Evolutionary conservation across 805 yeast species (phyloP).

Genomic region (Pichia pseudocactophila): DNA sequence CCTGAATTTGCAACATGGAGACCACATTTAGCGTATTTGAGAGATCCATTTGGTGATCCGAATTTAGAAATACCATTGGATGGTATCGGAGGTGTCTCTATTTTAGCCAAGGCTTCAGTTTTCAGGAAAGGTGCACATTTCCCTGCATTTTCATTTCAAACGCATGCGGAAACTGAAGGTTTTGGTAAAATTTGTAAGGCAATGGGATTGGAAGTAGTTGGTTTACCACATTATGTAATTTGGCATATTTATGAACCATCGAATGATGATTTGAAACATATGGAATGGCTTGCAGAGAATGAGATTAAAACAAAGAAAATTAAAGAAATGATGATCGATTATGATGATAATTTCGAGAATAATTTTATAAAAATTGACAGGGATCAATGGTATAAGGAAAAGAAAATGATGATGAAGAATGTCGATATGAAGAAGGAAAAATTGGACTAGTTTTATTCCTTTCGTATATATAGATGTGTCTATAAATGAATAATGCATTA

Average conservation of each 20-base stretch:
- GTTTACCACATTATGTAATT: constrained; percentile 88
- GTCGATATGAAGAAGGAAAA: constrained; percentile 53
- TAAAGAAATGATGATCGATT: constrained; percentile 52
- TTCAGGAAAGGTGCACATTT: constrained; percentile 86
- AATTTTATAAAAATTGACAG: constrained; percentile 68
- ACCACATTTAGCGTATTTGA: constrained; percentile 87
- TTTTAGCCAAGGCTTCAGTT: constrained; percentile 77
- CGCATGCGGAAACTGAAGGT: constrained; percentile 97
- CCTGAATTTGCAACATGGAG: constrained; percentile 98
- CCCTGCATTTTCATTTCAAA: constrained; percentile 93
- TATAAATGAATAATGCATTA: constrained; percentile 7
- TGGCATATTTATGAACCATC: constrained; percentile 98
- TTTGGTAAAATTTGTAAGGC: constrained; percentile 82
- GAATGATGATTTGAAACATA: constrained; percentile 71
- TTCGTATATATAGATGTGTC: neutral
- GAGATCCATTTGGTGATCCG: constrained; percentile 93
- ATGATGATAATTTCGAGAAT: constrained; percentile 62
- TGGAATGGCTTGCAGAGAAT: constrained; percentile 85
- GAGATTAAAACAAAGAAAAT: constrained; percentile 58
- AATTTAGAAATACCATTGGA: constrained; percentile 89
- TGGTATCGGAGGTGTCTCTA: constrained; percentile 97
- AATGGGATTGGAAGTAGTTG: constrained; percentile 82
- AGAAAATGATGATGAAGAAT: constrained; percentile 62
- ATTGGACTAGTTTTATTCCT: constrained; percentile 30
- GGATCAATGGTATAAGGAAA: constrained; percentile 65